Base-by-base conservation (phyloP, 352 stramenopile genomes). In the Lagenidium sp. region DNA sequence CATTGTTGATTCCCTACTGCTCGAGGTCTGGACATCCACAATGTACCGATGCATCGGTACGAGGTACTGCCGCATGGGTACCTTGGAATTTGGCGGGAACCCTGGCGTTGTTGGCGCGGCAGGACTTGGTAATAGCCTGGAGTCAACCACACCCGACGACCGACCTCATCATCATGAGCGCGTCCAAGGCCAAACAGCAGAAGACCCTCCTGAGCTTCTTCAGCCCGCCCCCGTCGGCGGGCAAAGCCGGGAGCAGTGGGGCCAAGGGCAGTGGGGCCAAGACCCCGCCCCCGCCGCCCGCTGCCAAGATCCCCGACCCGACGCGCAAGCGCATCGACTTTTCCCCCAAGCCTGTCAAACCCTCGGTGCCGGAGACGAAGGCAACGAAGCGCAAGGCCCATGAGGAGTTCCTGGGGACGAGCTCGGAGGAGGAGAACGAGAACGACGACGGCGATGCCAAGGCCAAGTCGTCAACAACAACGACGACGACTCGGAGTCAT, bases 191-290 rank as follows among this genome's bases (percentile, higher is more conserved):
- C 0, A 78, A 74, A 63, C 66, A 80, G 50, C 78, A 92, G 64
- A 85, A 82, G 56, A 82, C 76, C 37, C 53, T 92, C 46, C 65
- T 92, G 50, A 86, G 58, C 60, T 92, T 92, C 76, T 92, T 92
- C 60, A 89, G 76, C 34, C 74, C 79, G 46, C 74, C 73, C 23
- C 41, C 65, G 36, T 51, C 54, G 26, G 53, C 37, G 16, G 46
- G 57, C 18, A 55, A 10, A 6, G 30, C 29, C 13, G 20, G 23
- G 18, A 18, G 23, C 28, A 32, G 34, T 2, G 45, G 20, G 8
- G 22, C 16, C 13, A 60, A 35, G 16, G 46, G 35, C 15, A 38
- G 26, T 16, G 60, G 53, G 22, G 19, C 41, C 29, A 57, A 51
- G 41, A 34, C 18, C 21, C n/a, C n/a, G n/a, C n/a, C n/a, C n/a